Evolutionary conservation across 208 protist species (phyloP).

Genomic region (Tritrichomonas foetus): DNA sequence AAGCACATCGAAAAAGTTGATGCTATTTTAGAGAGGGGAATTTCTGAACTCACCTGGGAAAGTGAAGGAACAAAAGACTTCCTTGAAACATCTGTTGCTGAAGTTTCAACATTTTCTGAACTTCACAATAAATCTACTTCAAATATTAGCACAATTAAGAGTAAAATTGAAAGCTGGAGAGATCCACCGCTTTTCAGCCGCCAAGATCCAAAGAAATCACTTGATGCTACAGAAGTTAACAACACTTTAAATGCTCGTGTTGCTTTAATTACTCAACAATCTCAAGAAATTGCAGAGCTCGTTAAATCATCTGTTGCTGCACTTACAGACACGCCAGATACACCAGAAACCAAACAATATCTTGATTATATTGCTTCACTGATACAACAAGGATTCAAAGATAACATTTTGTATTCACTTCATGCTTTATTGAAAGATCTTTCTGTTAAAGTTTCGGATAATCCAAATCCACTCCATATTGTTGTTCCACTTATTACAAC

Average conservation of each 20-base stretch:
- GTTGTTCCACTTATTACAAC: slow-evolving; percentile 12
- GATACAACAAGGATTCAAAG: neutral
- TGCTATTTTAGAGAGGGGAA: slow-evolving; percentile 36
- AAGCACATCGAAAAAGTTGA: slow-evolving; percentile 54
- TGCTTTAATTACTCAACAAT: neutral
- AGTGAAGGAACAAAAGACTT: slow-evolving; percentile 45
- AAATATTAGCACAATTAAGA: slow-evolving; percentile 41
- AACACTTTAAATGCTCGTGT: neutral
- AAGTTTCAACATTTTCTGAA: slow-evolving; percentile 50
- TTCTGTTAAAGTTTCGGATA: neutral
- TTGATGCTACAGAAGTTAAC: slow-evolving; percentile 32
- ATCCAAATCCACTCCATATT: no score
- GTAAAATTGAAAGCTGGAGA: slow-evolving; percentile 15
- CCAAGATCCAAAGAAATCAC: neutral
- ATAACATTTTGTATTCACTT: slow-evolving; percentile 12
- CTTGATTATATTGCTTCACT: neutral
- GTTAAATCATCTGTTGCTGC: neutral
- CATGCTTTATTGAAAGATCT: neutral
- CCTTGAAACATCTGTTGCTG: slow-evolving; percentile 45
- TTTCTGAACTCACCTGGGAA: slow-evolving; percentile 51
- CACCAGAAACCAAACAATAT: slow-evolving; percentile 33
- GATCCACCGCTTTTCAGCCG: neutral
- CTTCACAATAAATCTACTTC: slow-evolving; percentile 45
- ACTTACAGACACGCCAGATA: neutral
- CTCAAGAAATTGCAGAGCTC: neutral